These are phyloP conservation scores for Afroboletus lepidellus DNA, from an alignment of 1,284 basidiomycete species.

Conservation along the genomic window DNA sequence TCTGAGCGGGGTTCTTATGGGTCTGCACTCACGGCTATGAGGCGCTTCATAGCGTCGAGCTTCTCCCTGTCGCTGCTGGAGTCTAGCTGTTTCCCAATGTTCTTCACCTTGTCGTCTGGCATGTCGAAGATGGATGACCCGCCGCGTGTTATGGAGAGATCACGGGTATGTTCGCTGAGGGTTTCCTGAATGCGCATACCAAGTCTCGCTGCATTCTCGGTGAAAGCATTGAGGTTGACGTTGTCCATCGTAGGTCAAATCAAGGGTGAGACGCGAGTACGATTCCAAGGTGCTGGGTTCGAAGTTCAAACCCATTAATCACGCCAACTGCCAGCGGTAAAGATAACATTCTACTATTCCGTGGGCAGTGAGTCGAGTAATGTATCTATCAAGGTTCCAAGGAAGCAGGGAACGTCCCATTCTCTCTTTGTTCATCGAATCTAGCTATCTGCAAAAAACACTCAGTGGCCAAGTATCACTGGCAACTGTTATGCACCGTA, in stretches of 20 bases:
- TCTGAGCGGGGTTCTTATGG: slow-evolving; percentile 3
- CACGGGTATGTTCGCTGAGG: slow-evolving; percentile 74
- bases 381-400: slow-evolving; percentile 64
- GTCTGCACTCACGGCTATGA: slow-evolving; percentile 73
- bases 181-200: slow-evolving; percentile 79
- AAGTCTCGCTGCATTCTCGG: slow-evolving; percentile 77
- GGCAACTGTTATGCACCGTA: slow-evolving; percentile 36
- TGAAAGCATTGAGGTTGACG: slow-evolving; percentile 64
- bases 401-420: slow-evolving; percentile 87
- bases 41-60: slow-evolving; percentile 89
- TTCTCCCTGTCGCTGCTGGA: slow-evolving; percentile 85
- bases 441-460: slow-evolving; percentile 59
- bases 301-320: not conserved
- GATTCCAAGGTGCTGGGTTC: no score
- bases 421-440: slow-evolving; percentile 93
- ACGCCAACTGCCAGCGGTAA: no score
- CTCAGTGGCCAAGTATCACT: slow-evolving; percentile 7
- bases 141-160: slow-evolving; percentile 57
- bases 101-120: slow-evolving; percentile 69
- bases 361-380: not conserved
- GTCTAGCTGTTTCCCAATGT: slow-evolving; percentile 83
- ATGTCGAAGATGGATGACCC: slow-evolving; percentile 63
- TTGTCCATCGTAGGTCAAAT: slow-evolving; percentile 28
- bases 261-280: not conserved
- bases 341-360: slow-evolving; percentile 17